Conservation (phyloP, 805 yeast species). For the Hanseniaspora lindneri region DNA sequence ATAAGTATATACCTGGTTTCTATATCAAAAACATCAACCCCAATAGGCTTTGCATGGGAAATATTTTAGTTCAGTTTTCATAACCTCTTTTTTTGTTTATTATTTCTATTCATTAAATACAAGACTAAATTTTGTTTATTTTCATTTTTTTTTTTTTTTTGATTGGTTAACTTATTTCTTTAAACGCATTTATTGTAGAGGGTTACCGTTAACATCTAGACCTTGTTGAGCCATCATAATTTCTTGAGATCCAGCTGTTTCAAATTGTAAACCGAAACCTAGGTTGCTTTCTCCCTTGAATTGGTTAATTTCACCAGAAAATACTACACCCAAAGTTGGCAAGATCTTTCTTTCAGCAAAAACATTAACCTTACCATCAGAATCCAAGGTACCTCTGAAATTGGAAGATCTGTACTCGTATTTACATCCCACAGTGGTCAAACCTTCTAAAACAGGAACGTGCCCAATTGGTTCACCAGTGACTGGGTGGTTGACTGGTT, state of each 20-base stretch:
- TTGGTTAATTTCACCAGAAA: slow-evolving; percentile 90
- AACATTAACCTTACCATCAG: slow-evolving; percentile 80
- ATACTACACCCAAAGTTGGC: slow-evolving; percentile 79
- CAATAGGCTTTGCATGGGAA: not conserved
- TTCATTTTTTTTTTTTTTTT: slow-evolving; percentile 1
- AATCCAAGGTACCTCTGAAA: slow-evolving; percentile 89
- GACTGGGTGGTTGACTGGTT: slow-evolving; percentile 61
- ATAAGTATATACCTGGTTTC: not conserved
- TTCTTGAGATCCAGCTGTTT: slow-evolving; percentile 89
- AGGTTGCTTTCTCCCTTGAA: slow-evolving; percentile 61
- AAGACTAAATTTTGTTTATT: slow-evolving; percentile 13
- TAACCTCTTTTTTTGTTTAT: not conserved
- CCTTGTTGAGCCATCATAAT: slow-evolving; percentile 85
- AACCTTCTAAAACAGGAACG: slow-evolving; percentile 79
- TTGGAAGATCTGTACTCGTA: slow-evolving; percentile 94
- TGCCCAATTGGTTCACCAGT: slow-evolving; percentile 70
- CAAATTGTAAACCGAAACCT: slow-evolving; percentile 92
- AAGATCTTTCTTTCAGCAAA: slow-evolving; percentile 86
- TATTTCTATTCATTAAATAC: slow-evolving; percentile 13
- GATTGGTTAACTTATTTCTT: no score
- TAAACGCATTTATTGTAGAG: slow-evolving; percentile 55
- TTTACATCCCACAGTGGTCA: slow-evolving; percentile 90
- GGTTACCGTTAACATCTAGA: slow-evolving; percentile 75
- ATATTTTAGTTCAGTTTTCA: not conserved
- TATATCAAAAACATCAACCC: not conserved